Percentiles rank a stretch among this genome's conserved stretches.
These are phyloP conservation scores for Pythium myriotylum DNA, from an alignment of 352 stramenopile species.

Conservation along the genomic window DNA sequence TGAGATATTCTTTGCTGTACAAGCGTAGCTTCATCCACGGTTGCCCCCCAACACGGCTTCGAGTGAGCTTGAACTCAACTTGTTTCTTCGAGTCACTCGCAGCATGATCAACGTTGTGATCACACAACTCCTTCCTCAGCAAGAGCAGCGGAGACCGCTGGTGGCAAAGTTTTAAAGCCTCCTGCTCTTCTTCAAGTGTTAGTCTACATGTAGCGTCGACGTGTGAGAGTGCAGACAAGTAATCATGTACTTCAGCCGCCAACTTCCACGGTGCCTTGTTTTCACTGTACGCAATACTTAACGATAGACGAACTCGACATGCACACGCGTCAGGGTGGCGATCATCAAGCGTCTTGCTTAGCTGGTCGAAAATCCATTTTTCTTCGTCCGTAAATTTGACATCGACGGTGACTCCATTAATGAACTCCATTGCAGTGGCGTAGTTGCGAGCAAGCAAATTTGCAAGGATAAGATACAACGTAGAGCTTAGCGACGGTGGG, in stretches of 20 bases:
- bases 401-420: constrained; percentile 96
- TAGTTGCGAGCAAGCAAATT: constrained; percentile 96
- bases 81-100: constrained; percentile 8
- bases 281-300: constrained; percentile 88
- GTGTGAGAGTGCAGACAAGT: constrained; percentile 88
- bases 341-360: constrained; percentile 94
- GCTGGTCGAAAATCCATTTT: constrained; percentile 96
- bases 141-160: constrained; percentile 69
- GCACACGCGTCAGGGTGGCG: constrained; percentile 95
- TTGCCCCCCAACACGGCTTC: constrained; percentile 77
- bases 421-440: constrained; percentile 94
- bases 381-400: constrained; percentile 95
- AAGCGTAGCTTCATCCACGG: constrained; percentile 86
- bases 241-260: constrained; percentile 78
- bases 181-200: constrained; percentile 94
- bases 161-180: constrained; percentile 82
- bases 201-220: constrained; percentile 94
- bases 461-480: constrained; percentile 98
- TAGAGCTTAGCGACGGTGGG: constrained; percentile 95
- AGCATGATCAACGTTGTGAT: constrained; percentile 39
- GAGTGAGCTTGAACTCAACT: constrained; percentile 66
- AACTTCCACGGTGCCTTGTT: constrained; percentile 92
- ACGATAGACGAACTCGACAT: constrained; percentile 90
- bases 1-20: constrained; percentile 75
- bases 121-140: constrained; percentile 69